phyloP scores from a whole-genome alignment of 129 eudicot genomes.

The Helichrysum umbraculigerum region DNA sequence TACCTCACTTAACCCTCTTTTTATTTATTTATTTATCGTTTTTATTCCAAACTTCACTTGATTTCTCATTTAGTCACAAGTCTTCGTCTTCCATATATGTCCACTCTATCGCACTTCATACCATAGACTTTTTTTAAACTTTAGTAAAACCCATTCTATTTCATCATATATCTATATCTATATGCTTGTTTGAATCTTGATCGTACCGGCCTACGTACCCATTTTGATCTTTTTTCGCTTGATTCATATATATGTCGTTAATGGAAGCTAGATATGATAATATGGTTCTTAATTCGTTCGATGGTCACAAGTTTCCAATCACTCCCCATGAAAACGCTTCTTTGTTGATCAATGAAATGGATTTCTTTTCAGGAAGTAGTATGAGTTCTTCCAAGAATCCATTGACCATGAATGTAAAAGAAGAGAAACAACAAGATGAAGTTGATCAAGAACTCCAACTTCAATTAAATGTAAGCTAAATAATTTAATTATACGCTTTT shows the following conservation, averaged over 20 bases:
- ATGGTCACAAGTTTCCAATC: conserved; percentile 29
- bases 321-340: conserved; percentile 16
- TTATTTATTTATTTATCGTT: not conserved
- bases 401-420: conserved; percentile 23
- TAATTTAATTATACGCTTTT: not conserved
- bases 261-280: conserved; percentile 27
- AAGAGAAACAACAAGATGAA: conserved; percentile 27
- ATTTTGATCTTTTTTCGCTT: not conserved
- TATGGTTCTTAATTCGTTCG: conserved; percentile 31
- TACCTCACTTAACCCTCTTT: conserved; percentile 26
- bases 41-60: conserved; percentile 16
- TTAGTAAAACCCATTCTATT: not conserved
- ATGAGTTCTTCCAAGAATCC: not conserved
- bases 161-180: not conserved
- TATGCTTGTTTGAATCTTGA: not conserved
- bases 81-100: conserved; percentile 25
- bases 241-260: not conserved
- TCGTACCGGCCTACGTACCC: not conserved
- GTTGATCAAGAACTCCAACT: conserved; percentile 32
- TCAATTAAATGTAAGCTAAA: conserved; percentile 41
- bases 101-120: not conserved
- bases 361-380: conserved; percentile 34
- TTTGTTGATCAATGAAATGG: conserved; percentile 34
- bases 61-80: conserved; percentile 36
- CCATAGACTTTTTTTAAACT: not conserved